Percentiles rank a stretch among this genome's conserved stretches.
Conservation (phyloP, 441 rosid species). For the Codiaeum variegatum region DNA sequence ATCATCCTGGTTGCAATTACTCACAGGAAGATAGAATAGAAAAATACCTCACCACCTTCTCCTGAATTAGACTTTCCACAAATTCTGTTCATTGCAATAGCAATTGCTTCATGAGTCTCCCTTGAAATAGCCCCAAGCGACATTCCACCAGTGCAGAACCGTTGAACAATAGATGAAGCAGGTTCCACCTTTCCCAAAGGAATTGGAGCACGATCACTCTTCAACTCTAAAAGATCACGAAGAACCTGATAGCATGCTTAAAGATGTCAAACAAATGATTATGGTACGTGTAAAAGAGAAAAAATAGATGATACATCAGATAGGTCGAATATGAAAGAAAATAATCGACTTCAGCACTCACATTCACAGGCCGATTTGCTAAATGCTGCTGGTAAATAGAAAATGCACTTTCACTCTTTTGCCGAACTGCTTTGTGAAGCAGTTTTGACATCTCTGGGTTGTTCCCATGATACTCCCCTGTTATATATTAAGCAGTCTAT, state of each 20-base stretch:
- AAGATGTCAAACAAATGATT: conserved; percentile 14
- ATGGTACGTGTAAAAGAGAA: neutral
- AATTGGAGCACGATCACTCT: conserved; percentile 84
- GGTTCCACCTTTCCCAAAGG: conserved; percentile 96
- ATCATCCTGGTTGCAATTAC: neutral
- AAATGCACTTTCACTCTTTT: conserved; percentile 90
- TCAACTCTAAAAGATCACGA: conserved; percentile 94
- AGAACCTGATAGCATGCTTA: conserved; percentile 56
- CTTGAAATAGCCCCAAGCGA: conserved; percentile 99
- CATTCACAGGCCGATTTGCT: conserved; percentile 94
- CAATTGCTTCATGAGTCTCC: conserved; percentile 99
- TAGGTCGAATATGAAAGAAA: conserved; percentile 5
- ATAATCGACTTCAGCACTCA: conserved; percentile 31
- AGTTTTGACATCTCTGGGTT: conserved; percentile 98
- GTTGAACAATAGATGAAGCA: conserved; percentile 74
- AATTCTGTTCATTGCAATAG: conserved; percentile 95
- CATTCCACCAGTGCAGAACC: conserved; percentile 99
- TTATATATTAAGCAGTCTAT: neutral
- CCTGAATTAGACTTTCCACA: conserved; percentile 98
- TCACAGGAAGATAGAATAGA: conserved; percentile 6
- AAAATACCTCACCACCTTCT: conserved; percentile 97
- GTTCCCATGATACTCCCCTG: conserved; percentile 98
- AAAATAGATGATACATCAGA: neutral
- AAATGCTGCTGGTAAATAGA: conserved; percentile 95
- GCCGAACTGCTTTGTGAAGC: conserved; percentile 98